Evolutionary conservation across 2,329 filamentous ascomycete species (phyloP), one percentile per base, ranked within the genome.

Genomic region (Xylariales sp.): DNA sequence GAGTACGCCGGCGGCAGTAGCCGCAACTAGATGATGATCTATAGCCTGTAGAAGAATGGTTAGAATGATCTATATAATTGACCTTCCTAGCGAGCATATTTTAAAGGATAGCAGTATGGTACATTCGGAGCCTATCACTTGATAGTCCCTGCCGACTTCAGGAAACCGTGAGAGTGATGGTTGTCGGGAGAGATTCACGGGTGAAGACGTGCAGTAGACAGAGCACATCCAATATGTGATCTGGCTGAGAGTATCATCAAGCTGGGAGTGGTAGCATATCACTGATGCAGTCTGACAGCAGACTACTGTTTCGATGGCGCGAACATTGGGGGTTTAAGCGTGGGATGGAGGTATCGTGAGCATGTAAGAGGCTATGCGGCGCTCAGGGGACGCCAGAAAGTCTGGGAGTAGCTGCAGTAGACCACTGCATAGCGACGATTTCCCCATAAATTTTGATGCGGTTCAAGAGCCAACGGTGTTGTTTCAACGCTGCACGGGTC

Each of bases 1-100:
- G 66, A 54, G 58, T 19, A 20, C 31, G 60, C 38, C 64, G 58
- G 49, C 68, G 68, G 58, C 74, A 77, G 53, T 77, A 77, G 39
- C 73, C 73, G 54, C 74, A 77, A 51, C 61, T 69, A 32, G 69
- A 65, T 25, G 73, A 74, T 44, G 67, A 71, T 46, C 65, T 69
- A 53, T 77, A 77, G 31, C 73, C 73, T 77, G 44, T 31, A 45
- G 36, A 34, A 41, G 29, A 29, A 40, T 44, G 46, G 47, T 51
- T 38, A 40, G 42, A 40, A 34, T 29, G 8, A 28, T 22, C 21
- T n/a, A n/a, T n/a, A n/a, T n/a, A n/a, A n/a, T n/a, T n/a, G n/a
- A n/a, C n/a, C n/a, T n/a, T n/a, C n/a, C n/a, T n/a, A n/a, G n/a
- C n/a, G n/a, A n/a, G n/a, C n/a, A n/a, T n/a, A n/a, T n/a, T n/a